Base-by-base conservation (phyloP, 768 basidiomycete species). In the Mycena metata region DNA sequence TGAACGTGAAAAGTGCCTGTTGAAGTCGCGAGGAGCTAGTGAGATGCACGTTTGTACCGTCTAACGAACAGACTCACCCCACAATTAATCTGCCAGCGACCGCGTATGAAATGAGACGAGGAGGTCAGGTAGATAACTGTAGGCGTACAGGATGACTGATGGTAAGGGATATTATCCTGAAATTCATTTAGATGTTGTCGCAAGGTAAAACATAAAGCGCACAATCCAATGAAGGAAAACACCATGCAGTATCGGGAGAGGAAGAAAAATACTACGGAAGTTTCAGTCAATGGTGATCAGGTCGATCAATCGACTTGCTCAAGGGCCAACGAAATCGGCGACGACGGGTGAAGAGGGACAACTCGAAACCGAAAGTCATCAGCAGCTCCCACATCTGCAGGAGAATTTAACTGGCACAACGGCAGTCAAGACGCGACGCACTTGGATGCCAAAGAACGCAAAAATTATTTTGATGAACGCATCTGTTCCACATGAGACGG, bases 171-270 rank as follows among this genome's bases (percentile, higher is more conserved):
- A 89, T 79, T 41, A 91, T 86, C 69, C 91, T 92, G 62, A 23
- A n/a, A 8, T 35, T 39, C 2, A 15, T 39, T 39, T 39, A 39
- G 39, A 39, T 39, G 15, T 39, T 4, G 15, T 2, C 39, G 39
- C 39, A 16, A 46, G 24, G 35, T 30, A 46, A 60, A 51, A 43
- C 43, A 35, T 3, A 78, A 33, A 45, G n/a, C 88, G 79, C 74
- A 90, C 90, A 92, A 69, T 64, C 91, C 90, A 69, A 89, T 76
- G 72, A 91, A 83, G 5, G 90, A 85, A 64, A 87, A 81, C n/a
- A 92, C 73, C 83, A 92, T 88, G 76, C 89, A 90, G 76, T 92
- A 92, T 67, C 91, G 88, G 75, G 88, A 90, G 26, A 90, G 79
- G 75, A 93, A 91, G 75, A 90, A 90, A 67, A 90, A 89, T 26